Evolutionary conservation across 1,139 yeast genomes (phyloP).

Genomic region (Suhomyces wounanorum): DNA sequence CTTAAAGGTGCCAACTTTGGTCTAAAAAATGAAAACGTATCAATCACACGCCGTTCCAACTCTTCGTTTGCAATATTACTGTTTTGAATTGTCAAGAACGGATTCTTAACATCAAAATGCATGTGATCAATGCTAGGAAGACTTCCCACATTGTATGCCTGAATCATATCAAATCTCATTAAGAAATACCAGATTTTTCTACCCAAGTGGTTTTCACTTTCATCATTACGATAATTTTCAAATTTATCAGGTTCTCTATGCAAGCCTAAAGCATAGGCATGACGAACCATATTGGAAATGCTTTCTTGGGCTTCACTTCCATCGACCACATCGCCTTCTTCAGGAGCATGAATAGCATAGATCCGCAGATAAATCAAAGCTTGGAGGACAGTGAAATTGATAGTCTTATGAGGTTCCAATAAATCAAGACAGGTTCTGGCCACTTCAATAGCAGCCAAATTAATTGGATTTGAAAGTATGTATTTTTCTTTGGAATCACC

Average conservation of each 20-base stretch:
- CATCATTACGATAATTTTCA: constrained; percentile 27
- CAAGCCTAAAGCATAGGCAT: constrained; percentile 52
- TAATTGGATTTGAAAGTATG: constrained; percentile 30
- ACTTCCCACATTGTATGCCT: constrained; percentile 41
- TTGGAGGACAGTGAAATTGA: constrained; percentile 31
- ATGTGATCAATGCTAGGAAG: constrained; percentile 24
- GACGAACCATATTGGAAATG: constrained; percentile 47
- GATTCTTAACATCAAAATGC: constrained; percentile 17
- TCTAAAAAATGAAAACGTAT: constrained; percentile 10
- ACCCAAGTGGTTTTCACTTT: constrained; percentile 38
- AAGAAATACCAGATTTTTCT: constrained; percentile 59
- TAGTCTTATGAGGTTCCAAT: constrained; percentile 28
- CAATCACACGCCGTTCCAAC: constrained; percentile 11
- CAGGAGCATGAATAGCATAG: constrained; percentile 51
- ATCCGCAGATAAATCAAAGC: constrained; percentile 44
- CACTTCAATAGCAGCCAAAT: constrained; percentile 27
- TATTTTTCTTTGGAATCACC: constrained; percentile 23
- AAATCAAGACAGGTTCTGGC: constrained; percentile 34
- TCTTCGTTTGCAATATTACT: constrained; percentile 1
- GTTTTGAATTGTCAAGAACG: constrained; percentile 21
- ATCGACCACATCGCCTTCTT: constrained; percentile 50
- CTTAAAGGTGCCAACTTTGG: constrained; percentile 12
- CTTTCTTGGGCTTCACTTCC: constrained; percentile 52
- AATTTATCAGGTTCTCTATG: constrained; percentile 51
- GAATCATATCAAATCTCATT: constrained; percentile 24